A percentile compares a stretch with the other conserved stretches of the same genome.
Evolutionary conservation across 2,329 filamentous ascomycete genomes (phyloP).

Genomic region (Dendrostoma leiphaemia): DNA sequence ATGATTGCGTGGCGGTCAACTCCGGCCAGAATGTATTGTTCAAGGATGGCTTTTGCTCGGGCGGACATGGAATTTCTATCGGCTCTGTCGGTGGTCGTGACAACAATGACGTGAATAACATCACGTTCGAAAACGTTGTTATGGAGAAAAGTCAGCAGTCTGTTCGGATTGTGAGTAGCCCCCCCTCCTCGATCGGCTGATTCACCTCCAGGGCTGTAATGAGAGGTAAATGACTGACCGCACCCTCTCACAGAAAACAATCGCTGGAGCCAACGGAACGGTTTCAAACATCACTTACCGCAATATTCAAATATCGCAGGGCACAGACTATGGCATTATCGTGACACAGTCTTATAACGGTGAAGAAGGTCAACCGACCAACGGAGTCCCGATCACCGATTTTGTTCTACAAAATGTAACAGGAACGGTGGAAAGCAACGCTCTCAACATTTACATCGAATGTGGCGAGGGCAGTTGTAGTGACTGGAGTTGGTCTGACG

Average conservation of each 20-base stretch:
- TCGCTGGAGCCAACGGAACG: slow-evolving; percentile 47
- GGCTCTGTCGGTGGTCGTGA: slow-evolving; percentile 56
- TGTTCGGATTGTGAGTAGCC: slow-evolving; percentile 3
- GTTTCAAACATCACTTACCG: slow-evolving; percentile 52
- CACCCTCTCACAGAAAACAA: slow-evolving; percentile 41
- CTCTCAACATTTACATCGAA: slow-evolving; percentile 34
- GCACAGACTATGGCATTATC: slow-evolving; percentile 53
- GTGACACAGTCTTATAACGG: slow-evolving; percentile 58
- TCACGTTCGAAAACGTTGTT: slow-evolving; percentile 48
- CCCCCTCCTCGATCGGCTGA: background rate
- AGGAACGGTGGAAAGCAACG: slow-evolving; percentile 33
- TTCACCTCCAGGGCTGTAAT: background rate
- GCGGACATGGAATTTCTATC: slow-evolving; percentile 58
- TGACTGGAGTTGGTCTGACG: slow-evolving; percentile 34
- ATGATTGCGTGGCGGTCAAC: slow-evolving; percentile 59
- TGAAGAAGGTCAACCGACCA: slow-evolving; percentile 39
- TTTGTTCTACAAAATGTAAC: slow-evolving; percentile 39
- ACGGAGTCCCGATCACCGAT: slow-evolving; percentile 43
- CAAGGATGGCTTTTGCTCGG: slow-evolving; percentile 42
- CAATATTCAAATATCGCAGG: slow-evolving; percentile 46
- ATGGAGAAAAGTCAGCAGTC: slow-evolving; percentile 44
- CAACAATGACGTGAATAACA: slow-evolving; percentile 52
- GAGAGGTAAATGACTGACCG: slow-evolving; percentile 38
- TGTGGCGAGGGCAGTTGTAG: slow-evolving; percentile 36
- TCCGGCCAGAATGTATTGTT: slow-evolving; percentile 44